Evolutionary conservation across 495 filamentous ascomycete genomes (phyloP).

Genomic region (Cercophora sp.): DNA sequence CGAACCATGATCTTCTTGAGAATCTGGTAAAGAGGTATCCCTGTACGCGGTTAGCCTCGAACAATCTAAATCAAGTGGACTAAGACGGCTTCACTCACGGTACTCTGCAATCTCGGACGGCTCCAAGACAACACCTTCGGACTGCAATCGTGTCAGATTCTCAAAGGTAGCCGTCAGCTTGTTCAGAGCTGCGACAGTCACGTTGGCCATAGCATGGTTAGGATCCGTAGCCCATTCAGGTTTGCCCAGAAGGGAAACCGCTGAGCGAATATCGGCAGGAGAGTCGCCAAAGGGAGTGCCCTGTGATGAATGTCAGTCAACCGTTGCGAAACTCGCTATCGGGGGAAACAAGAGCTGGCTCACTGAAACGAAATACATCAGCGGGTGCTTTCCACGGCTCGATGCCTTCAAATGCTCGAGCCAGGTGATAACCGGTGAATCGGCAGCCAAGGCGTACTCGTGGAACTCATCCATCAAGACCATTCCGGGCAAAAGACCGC

Average conservation of each 20-base stretch:
- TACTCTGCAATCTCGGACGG: constrained; percentile 10
- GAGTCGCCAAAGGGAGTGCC: constrained; percentile 24
- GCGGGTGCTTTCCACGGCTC: neutral
- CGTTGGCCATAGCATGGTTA: constrained; percentile 4
- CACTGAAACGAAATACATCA: too few relatives aligned
- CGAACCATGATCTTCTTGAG: constrained; percentile 22
- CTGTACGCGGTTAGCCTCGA: too few relatives aligned
- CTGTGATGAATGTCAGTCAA: too few relatives aligned
- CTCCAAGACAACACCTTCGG: constrained; percentile 2
- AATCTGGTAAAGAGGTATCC: constrained; percentile 18
- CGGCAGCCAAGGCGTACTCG: constrained; percentile 13
- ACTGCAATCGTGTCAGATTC: neutral
- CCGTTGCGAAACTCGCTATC: too few relatives aligned
- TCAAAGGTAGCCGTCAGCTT: constrained; percentile 10
- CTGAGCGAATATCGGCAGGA: constrained; percentile 13
- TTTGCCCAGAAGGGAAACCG: constrained; percentile 12
- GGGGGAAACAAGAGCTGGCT: too few relatives aligned
- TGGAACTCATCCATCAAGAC: constrained; percentile 29
- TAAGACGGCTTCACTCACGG: too few relatives aligned
- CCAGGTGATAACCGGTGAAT: constrained; percentile 11
- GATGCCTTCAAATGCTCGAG: constrained; percentile 18
- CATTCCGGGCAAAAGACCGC: constrained; percentile 18
- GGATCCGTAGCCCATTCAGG: constrained; percentile 1
- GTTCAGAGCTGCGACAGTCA: constrained; percentile 10
- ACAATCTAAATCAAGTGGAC: too few relatives aligned